Evolutionary conservation across 257 asterid genomes (phyloP), one percentile per base, ranked within the genome.

Genomic region (Prunella vulgaris): DNA sequence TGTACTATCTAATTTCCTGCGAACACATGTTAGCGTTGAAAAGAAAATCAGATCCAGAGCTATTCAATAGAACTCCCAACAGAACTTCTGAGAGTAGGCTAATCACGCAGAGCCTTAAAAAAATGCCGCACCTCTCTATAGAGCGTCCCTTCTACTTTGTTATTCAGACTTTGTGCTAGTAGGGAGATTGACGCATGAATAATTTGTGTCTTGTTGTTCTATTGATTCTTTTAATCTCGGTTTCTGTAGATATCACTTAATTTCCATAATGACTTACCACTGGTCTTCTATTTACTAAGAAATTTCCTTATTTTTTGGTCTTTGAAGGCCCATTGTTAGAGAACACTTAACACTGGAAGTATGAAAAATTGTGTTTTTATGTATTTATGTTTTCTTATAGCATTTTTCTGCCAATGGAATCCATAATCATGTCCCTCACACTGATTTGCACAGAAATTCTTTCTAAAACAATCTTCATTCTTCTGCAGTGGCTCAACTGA

Each of bases 401-500:
- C 61, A 66, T 30, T 49, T 28, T 28, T 20, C 27, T 48, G 60
- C 64, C 42, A 54, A 10, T 30, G 61, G 35, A 51, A 21, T 42
- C 33, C 54, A 60, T 58, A 9, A 28, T 22, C 64, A 21, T 40
- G 38, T 56, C 32, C 33, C 4, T 32, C 51, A 4, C 49, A 10
- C 24, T 53, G 25, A 68, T 60, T 60, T 32, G 14, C 51, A 46
- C 30, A 12, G 35, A 48, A 49, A 15, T 21, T 52, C 17, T 37
- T n/a, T 9, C 54, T 64, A 51, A 65, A 24, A 64, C 53, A 10
- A 15, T 40, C 33, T 63, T 66, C 18, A 15, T 73, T 77, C 52
- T 60, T 53, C 52, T 74, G 78, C 85, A 87, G 96, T 89, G 79
- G 98, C 96, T 57, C 97, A 87, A 54, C 88, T 89, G 72, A 92